Percentiles rank a stretch among this genome's conserved stretches.
Conservation (phyloP, 2,329 filamentous ascomycete species). For the Tolypocladium amazonense region DNA sequence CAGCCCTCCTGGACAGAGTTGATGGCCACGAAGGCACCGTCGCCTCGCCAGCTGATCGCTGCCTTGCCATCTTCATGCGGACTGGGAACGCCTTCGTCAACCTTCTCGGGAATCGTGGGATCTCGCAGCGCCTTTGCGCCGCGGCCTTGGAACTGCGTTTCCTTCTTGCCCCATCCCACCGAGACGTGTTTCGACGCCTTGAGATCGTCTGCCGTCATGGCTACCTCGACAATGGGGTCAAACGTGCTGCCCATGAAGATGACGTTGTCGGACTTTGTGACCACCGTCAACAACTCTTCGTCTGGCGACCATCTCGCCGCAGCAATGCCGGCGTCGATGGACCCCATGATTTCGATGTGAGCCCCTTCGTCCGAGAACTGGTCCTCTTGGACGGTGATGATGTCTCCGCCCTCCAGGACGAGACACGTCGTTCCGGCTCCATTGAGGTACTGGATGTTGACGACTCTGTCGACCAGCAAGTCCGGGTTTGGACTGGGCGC, state of each 20-base stretch:
- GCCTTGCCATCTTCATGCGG: constrained; percentile 59
- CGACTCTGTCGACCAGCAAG: constrained; percentile 61
- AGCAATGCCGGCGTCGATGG: constrained; percentile 82
- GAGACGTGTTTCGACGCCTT: constrained; percentile 88
- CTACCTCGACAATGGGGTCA: constrained; percentile 68
- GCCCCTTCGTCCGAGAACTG: constrained; percentile 44
- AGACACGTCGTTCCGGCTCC: constrained; percentile 71
- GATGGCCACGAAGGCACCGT: constrained; percentile 82
- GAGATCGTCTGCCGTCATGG: constrained; percentile 65
- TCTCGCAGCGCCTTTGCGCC: constrained; percentile 79
- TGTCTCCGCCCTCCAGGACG: constrained; percentile 82
- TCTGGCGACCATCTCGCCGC: constrained; percentile 92
- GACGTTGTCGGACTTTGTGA: constrained; percentile 67
- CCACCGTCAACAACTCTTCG: constrained; percentile 78
- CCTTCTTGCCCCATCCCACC: constrained; percentile 95
- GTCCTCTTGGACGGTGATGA: constrained; percentile 69
- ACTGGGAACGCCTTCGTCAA: constrained; percentile 75
- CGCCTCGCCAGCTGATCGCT: constrained; percentile 84
- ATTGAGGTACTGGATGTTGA: constrained; percentile 75
- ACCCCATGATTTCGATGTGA: constrained; percentile 89
- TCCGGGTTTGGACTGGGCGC: constrained; percentile 71
- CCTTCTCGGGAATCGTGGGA: constrained; percentile 85
- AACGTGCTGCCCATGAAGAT: constrained; percentile 91
- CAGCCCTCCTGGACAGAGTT: constrained; percentile 61
- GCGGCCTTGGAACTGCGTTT: constrained; percentile 94